These are phyloP conservation scores for Eucalyptus regnans DNA, from an alignment of 345 rosid species.

Conservation along the genomic window DNA sequence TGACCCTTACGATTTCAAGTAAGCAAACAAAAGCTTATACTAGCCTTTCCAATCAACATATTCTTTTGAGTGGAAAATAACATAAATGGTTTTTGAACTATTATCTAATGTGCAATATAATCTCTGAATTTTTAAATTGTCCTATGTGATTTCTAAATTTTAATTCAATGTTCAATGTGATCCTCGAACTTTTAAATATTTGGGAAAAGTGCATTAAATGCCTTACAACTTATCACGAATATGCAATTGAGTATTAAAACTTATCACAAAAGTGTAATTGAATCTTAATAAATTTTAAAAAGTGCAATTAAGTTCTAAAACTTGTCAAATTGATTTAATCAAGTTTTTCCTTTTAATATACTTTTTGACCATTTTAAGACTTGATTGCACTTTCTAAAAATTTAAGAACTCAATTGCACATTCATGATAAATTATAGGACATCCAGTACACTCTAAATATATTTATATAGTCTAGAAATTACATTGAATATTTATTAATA, in stretches of 20 bases:
- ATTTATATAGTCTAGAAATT: too few relatives aligned
- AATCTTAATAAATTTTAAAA: too few relatives aligned
- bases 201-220: not conserved
- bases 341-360: too few relatives aligned
- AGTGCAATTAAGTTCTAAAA: accelerated
- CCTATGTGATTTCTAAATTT: accelerated
- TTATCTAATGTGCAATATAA: too few relatives aligned
- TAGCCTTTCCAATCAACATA: not conserved
- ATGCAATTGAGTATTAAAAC: accelerated
- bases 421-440: accelerated
- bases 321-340: accelerated
- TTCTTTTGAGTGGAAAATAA: not conserved
- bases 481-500: accelerated
- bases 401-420: accelerated
- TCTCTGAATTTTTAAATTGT: too few relatives aligned
- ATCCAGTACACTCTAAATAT: too few relatives aligned
- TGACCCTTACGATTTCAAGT: not conserved
- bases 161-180: accelerated
- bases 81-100: not conserved
- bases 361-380: too few relatives aligned
- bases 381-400: too few relatives aligned
- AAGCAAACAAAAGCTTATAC: not conserved
- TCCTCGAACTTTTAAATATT: accelerated
- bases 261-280: accelerated
- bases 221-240: accelerated